These are phyloP conservation scores for Apophysomyces sp. DNA, from an alignment of 371 early-diverging fungal genomes.

Conservation along the genomic window DNA sequence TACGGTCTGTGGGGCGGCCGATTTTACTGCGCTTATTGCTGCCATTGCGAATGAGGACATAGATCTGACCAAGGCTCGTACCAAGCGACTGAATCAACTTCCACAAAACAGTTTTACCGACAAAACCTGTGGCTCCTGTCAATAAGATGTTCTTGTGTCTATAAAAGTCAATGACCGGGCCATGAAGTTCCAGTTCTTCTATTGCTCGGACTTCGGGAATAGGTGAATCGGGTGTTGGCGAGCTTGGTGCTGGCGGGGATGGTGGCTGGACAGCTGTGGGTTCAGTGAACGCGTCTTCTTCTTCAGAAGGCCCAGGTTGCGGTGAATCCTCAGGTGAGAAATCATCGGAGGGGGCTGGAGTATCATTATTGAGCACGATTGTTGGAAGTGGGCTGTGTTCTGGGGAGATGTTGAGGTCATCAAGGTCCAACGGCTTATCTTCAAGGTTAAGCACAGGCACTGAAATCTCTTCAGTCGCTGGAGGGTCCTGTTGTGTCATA, in stretches of 20 bases:
- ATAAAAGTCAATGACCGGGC: slow-evolving; percentile 33
- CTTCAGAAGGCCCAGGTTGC: neutral
- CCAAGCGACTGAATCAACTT: slow-evolving; percentile 45
- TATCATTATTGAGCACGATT: neutral
- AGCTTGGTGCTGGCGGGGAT: neutral
- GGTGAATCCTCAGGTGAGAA: neutral
- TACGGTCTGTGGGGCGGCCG: slow-evolving; percentile 44
- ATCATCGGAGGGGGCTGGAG: neutral
- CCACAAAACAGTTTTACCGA: slow-evolving; percentile 62
- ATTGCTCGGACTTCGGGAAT: slow-evolving; percentile 3
- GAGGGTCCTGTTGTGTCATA: neutral
- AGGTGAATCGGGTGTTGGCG: slow-evolving; percentile 8
- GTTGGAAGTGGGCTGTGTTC: neutral
- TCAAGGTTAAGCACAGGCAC: neutral
- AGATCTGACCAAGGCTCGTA: slow-evolving; percentile 32
- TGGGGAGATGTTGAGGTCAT: neutral
- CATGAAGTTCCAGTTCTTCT: slow-evolving; percentile 9
- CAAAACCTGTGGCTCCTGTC: slow-evolving; percentile 64
- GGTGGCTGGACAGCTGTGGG: neutral
- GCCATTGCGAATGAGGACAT: slow-evolving; percentile 46
- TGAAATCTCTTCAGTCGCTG: neutral
- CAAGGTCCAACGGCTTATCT: neutral
- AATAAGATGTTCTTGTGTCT: slow-evolving; percentile 43
- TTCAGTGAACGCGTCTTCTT: neutral
- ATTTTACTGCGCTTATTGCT: slow-evolving; percentile 48